These are phyloP conservation scores for Gyromitra esculenta DNA, from an alignment of 2,329 filamentous ascomycete species.

Conservation along the genomic window DNA sequence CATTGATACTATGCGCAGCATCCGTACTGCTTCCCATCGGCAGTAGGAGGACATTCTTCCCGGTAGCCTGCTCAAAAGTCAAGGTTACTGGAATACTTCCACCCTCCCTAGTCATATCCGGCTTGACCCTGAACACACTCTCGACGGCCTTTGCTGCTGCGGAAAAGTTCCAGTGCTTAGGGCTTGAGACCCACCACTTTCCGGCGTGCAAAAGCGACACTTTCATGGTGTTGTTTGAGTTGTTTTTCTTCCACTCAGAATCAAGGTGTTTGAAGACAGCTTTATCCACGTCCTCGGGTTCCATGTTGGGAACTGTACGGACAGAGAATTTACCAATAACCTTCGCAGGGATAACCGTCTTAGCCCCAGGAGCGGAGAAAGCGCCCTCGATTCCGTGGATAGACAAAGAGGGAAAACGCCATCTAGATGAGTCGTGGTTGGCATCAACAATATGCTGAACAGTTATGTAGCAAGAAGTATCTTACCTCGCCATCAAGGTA, in stretches of 20 bases:
- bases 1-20: slow-evolving; percentile 96
- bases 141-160: slow-evolving; percentile 96
- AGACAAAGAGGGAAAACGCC: slow-evolving; percentile 93
- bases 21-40: slow-evolving; percentile 98
- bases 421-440: slow-evolving; percentile 64
- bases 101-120: slow-evolving; percentile 95
- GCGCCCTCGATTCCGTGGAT: slow-evolving; percentile 95
- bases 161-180: slow-evolving; percentile 98
- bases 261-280: slow-evolving; percentile 85
- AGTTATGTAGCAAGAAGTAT: not conserved
- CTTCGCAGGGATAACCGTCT: slow-evolving; percentile 98
- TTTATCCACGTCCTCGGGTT: slow-evolving; percentile 86
- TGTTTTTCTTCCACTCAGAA: slow-evolving; percentile 83
- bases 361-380: slow-evolving; percentile 90
- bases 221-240: slow-evolving; percentile 90
- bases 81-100: slow-evolving; percentile 96
- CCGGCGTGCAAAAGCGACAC: slow-evolving; percentile 86
- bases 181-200: slow-evolving; percentile 98
- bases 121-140: slow-evolving; percentile 90
- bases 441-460: not conserved
- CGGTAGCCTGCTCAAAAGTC: slow-evolving; percentile 96
- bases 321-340: slow-evolving; percentile 99
- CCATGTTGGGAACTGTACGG: slow-evolving; percentile 96
- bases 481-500: slow-evolving; percentile 80
- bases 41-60: slow-evolving; percentile 94